These are phyloP conservation scores for Fulvia fulva DNA, from an alignment of 2,329 filamentous ascomycete species.

Conservation along the genomic window DNA sequence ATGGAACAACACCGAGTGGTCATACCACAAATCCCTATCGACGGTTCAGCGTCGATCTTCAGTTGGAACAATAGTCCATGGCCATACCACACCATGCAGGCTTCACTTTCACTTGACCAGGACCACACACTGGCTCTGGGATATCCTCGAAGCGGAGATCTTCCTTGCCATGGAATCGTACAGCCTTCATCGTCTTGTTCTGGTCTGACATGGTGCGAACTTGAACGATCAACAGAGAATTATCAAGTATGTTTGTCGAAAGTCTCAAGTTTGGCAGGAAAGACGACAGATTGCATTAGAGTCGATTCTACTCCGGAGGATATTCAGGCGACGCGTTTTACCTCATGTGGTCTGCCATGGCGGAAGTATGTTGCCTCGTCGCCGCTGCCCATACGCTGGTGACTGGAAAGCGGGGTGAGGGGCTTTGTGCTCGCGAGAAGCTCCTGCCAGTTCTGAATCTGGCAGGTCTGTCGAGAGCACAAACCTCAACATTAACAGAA, in stretches of 20 bases:
- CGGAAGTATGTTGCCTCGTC: not conserved
- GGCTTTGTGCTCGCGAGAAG: too few relatives aligned
- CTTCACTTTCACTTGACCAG: slow-evolving; percentile 36
- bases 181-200: slow-evolving; percentile 32
- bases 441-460: not conserved
- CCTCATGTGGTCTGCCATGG: not conserved
- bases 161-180: slow-evolving; percentile 37
- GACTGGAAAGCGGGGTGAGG: not conserved
- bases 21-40: not conserved
- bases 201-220: slow-evolving; percentile 2
- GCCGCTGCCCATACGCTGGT: not conserved
- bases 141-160: slow-evolving; percentile 36
- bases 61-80: not conserved
- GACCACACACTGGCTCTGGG: slow-evolving; percentile 31
- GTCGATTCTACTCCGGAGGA: not conserved
- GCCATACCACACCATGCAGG: slow-evolving; percentile 35
- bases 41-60: not conserved
- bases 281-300: not conserved
- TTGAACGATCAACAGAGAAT: not conserved
- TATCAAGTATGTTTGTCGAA: not conserved
- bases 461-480: not conserved
- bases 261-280: not conserved
- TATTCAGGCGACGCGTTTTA: not conserved
- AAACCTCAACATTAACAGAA: not conserved
- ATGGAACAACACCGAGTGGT: too few relatives aligned